Evolutionary conservation across 768 basidiomycete species (phyloP).

Genomic region (Pleurotus pulmonarius): DNA sequence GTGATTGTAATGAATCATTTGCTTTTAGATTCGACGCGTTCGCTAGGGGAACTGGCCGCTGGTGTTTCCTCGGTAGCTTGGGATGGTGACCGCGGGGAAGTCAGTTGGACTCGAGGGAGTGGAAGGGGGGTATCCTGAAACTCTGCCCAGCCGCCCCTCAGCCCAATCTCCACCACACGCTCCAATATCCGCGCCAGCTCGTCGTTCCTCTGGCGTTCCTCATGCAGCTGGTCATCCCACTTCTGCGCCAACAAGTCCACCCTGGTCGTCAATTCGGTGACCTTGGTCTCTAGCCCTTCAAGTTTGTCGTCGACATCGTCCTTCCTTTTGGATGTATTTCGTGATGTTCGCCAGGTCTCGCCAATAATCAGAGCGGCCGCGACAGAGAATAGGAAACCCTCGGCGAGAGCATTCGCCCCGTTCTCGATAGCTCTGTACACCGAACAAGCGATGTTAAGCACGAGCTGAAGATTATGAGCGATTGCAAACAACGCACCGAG

Average conservation of each 20-base stretch:
- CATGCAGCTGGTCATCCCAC: constrained; percentile 41
- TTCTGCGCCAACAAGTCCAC: constrained; percentile 34
- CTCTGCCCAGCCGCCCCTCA: constrained; percentile 62
- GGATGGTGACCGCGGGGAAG: constrained; percentile 12
- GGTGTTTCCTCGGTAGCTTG: background rate
- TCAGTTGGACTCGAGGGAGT: constrained; percentile 36
- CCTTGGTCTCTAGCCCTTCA: constrained; percentile 45
- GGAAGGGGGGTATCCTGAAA: constrained; percentile 57
- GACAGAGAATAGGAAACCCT: constrained; percentile 80
- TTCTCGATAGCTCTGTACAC: constrained; percentile 72
- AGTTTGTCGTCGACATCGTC: constrained; percentile 71
- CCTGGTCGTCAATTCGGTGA: constrained; percentile 42
- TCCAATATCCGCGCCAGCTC: constrained; percentile 65
- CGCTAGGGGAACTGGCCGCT: background rate
- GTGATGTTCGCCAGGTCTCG: constrained; percentile 72
- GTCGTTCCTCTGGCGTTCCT: constrained; percentile 51
- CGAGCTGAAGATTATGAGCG: background rate
- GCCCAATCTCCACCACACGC: constrained; percentile 64
- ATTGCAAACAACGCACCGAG: constrained; percentile 45
- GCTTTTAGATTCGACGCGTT: background rate
- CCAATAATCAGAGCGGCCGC: constrained; percentile 71
- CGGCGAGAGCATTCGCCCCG: constrained; percentile 80
- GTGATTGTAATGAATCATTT: background rate
- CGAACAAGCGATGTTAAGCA: no score
- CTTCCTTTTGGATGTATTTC: constrained; percentile 66